Conservation (phyloP, 208 protist species). For the Leishmania tarentolae region DNA sequence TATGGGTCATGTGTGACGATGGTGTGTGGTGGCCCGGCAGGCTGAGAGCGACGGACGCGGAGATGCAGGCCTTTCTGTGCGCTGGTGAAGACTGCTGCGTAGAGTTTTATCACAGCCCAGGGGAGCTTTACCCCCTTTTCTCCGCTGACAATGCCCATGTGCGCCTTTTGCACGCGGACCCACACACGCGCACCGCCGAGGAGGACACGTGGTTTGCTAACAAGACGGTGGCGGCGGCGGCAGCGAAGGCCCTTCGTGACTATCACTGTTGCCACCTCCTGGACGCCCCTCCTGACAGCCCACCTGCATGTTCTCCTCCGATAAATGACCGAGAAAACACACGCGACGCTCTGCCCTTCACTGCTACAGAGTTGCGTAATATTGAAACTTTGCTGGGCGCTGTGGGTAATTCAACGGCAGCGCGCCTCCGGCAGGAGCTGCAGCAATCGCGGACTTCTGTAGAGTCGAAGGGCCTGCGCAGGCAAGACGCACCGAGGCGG, state of each 20-base stretch:
- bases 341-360: slow-evolving; percentile 21
- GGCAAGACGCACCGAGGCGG: slow-evolving; percentile 19
- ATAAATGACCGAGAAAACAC: not conserved
- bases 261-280: not conserved
- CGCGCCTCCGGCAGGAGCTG: slow-evolving; percentile 36
- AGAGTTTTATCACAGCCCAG: slow-evolving; percentile 76
- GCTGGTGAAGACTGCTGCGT: slow-evolving; percentile 61
- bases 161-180: slow-evolving; percentile 42
- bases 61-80: slow-evolving; percentile 36
- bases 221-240: slow-evolving; percentile 19
- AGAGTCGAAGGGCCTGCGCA: slow-evolving; percentile 10
- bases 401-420: slow-evolving; percentile 39
- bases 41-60: slow-evolving; percentile 27
- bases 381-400: slow-evolving; percentile 56
- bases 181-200: slow-evolving; percentile 28
- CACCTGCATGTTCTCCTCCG: not conserved
- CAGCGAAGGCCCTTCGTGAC: slow-evolving; percentile 32
- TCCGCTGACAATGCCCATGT: slow-evolving; percentile 33
- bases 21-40: slow-evolving; percentile 83
- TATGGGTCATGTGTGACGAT: slow-evolving; percentile 87
- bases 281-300: not conserved
- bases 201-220: slow-evolving; percentile 52
- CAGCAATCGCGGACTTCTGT: slow-evolving; percentile 34
- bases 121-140: slow-evolving; percentile 61
- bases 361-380: slow-evolving; percentile 49